Base-by-base conservation (phyloP, 495 filamentous ascomycete genomes). In the Penicillium samsonianum region DNA sequence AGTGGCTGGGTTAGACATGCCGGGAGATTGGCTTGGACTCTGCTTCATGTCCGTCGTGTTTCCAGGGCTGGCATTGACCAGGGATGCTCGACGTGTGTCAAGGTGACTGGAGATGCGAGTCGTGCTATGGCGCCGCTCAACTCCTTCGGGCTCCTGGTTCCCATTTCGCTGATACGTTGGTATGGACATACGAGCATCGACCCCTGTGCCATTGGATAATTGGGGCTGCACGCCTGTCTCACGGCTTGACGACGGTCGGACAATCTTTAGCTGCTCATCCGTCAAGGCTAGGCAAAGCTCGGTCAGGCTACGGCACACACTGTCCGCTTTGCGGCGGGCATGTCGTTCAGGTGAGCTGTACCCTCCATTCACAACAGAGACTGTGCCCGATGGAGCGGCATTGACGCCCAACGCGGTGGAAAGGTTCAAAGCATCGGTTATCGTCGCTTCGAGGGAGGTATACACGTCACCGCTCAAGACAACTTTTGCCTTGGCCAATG, bases 281-380 rank as follows among this genome's bases (percentile, higher is more conserved):
- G 88, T 88, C 42, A 98, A 75, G 16, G 91, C 90, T 38, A 98
- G 81, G 66, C 90, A 96, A 22, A 98, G 79, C 65, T 98, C 94
- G 2, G 94, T 98, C 55, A 98, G 73, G 62, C 89, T 92, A 46
- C 94, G 84, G 72, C 95, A 98, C 70, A 98, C 82, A 65, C 87
- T 92, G 67, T 98, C 94, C 28, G 90, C 90, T 68, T 96, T 98
- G 54, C 93, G 84, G 38, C 90, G 84, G 28, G 96, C 80, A 61
- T 92, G 88, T 47, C 93, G 82, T 64, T 98, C 91, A 10, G 87
- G 81, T n/a, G 86, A 73, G 41, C 58, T 59, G 42, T 65, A 75
- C 6, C 75, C 67, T 44, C 67, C 77, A 68, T 77, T 78, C 41
- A 83, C 80, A 9, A 79, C 72, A 26, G 81, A 83, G 51, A 78